A percentile compares a stretch with the other conserved stretches of the same genome.
phyloP scores from a whole-genome alignment of 2,329 filamentous ascomycete species.

The Fusarium pseudonygamai region DNA sequence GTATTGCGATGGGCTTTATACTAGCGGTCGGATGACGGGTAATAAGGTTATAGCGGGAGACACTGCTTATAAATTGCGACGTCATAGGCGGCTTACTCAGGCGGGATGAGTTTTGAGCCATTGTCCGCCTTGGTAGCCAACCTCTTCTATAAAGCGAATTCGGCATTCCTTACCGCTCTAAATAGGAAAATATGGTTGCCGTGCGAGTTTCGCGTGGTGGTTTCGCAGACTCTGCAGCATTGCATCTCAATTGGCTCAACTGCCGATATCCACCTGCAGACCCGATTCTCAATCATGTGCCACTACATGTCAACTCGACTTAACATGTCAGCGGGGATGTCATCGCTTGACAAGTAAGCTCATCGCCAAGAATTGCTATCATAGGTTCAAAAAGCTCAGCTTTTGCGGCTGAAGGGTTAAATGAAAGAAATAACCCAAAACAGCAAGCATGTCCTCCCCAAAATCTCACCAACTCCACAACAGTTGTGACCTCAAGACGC shows the following conservation, averaged over 20 bases:
- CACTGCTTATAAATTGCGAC: neutral
- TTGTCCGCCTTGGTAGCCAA: fast-evolving
- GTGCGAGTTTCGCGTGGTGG: neutral
- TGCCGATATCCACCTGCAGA: too few relatives aligned
- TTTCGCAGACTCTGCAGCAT: fast-evolving
- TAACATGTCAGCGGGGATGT: too few relatives aligned
- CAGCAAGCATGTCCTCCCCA: neutral
- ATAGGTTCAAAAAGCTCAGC: too few relatives aligned
- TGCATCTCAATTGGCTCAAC: neutral
- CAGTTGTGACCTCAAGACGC: neutral
- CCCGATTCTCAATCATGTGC: too few relatives aligned
- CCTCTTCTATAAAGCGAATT: fast-evolving
- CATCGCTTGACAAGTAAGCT: neutral
- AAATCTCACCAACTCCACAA: neutral
- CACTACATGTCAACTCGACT: too few relatives aligned
- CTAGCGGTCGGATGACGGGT: neutral
- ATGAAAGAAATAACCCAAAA: neutral
- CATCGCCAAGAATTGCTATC: neutral
- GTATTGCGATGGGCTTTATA: fast-evolving
- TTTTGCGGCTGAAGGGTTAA: neutral
- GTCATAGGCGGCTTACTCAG: neutral
- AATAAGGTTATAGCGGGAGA: neutral
- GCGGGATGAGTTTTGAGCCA: fast-evolving
- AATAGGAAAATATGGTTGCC: fast-evolving
- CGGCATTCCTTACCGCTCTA: fast-evolving